Base-by-base conservation (phyloP, 2,329 filamentous ascomycete species). In the Cladorrhinum sp. region DNA sequence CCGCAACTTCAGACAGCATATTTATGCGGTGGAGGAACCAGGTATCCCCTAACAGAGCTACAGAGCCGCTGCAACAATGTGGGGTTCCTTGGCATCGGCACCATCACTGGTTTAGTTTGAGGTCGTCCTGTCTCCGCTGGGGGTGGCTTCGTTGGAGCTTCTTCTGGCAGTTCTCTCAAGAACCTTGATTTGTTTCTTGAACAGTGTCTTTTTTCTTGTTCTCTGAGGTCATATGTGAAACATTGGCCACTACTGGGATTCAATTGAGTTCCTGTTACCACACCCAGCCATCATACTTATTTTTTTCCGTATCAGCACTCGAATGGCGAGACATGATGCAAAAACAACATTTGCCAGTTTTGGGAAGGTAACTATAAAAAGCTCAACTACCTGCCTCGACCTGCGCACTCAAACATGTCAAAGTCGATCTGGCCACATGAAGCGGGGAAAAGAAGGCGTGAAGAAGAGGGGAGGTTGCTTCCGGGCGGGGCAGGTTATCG, bases 11-110 rank as follows among this genome's bases (percentile, higher is more conserved):
- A 41, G 53, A 56, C 38, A 38, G 16, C 6, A 22, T 16, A 45
- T 56, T 22, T 38, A 20, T 56, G 53, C 23, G 6, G 16, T 22
- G 32, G 41, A 56, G n/a, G 38, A 18, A 22, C 41, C 22, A 56
- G 53, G 53, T 56, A 56, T n/a, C 23, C 38, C 41, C 53, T 56
- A 56, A 56, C 53, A 56, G 38, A 56, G 23, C 9, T 56, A 49
- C 36, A 18, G n/a, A 38, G 22, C 52, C 51, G 23, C 36, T 36
- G n/a, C 51, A 36, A 20, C 25, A 38, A 24, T 36, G 52, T 55
- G 41, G 41, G 41, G 41, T 45, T 41, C 16, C 41, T 45, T 22
- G 41, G 18, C 41, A 45, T 45, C 41, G 41, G 18, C 41, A 45
- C 18, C 41, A 22, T 45, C 16, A 18, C 18, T 45, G 16, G 41